Percentiles rank a stretch among this genome's conserved stretches.
Conservation (phyloP, 139 green algal genomes). For the Chlorokybus atmophyticus region DNA sequence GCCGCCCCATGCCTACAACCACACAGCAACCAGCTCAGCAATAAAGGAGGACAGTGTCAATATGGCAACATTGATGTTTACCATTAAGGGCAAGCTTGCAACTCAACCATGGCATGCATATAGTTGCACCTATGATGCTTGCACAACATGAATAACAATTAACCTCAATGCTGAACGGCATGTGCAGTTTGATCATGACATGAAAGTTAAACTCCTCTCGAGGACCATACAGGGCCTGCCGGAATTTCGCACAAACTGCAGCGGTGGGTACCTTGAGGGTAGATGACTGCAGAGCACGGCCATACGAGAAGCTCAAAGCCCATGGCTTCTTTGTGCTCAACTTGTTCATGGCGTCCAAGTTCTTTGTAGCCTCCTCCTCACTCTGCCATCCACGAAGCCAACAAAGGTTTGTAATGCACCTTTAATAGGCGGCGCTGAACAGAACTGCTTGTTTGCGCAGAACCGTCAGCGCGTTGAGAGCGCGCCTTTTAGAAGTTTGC, state of each 20-base stretch:
- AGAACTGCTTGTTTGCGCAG: too few relatives aligned
- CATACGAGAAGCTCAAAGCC: slow-evolving; percentile 86
- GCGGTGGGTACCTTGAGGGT: slow-evolving; percentile 18
- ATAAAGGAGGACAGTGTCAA: background rate
- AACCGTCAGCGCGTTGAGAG: too few relatives aligned
- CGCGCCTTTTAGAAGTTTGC: too few relatives aligned
- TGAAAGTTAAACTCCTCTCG: background rate
- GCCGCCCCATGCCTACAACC: slow-evolving; percentile 44
- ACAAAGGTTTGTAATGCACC: too few relatives aligned
- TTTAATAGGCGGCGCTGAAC: too few relatives aligned
- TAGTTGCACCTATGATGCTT: too few relatives aligned
- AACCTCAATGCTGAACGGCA: too few relatives aligned
- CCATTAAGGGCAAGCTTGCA: background rate
- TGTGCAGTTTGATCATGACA: too few relatives aligned
- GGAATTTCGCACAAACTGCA: background rate
- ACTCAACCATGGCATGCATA: background rate
- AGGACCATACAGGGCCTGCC: background rate
- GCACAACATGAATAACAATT: too few relatives aligned
- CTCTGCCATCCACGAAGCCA: too few relatives aligned
- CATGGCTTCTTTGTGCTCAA: slow-evolving; percentile 48
- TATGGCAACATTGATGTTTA: background rate
- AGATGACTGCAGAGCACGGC: slow-evolving; percentile 65
- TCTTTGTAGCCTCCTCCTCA: slow-evolving; percentile 62
- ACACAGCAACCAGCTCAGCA: background rate
- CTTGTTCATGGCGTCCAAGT: slow-evolving; percentile 70